Evolutionary conservation across 78 protist genomes (phyloP).

Genomic region (Anaeramoeba flamelloides): DNA sequence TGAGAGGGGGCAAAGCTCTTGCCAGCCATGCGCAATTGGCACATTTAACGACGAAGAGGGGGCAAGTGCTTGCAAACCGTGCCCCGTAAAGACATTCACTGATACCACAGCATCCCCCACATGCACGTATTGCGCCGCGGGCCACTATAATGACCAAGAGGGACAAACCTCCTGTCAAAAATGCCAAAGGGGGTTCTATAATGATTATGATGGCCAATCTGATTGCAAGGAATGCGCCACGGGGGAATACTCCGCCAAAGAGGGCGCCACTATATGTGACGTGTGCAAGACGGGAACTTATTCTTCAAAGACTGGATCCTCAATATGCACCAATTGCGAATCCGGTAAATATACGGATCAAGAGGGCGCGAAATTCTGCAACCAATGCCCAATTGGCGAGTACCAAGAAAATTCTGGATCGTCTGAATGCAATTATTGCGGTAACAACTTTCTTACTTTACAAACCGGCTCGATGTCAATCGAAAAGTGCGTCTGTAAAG

Average conservation of each 20-base stretch:
- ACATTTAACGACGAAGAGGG: background rate
- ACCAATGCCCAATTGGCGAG: no score
- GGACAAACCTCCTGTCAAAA: no score
- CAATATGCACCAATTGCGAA: background rate
- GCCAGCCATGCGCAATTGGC: background rate
- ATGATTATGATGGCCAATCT: no score
- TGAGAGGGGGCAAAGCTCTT: background rate
- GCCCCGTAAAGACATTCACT: background rate
- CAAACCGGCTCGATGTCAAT: background rate
- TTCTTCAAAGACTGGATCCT: background rate
- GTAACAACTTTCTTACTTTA: no score
- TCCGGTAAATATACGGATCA: no score
- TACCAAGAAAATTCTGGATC: no score
- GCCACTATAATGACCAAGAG: background rate
- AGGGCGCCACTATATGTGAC: background rate
- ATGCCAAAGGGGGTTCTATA: no score
- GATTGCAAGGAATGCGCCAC: no score
- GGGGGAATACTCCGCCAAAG: no score
- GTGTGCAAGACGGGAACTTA: background rate
- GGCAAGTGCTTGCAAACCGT: background rate
- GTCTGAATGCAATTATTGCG: no score
- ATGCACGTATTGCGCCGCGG: background rate
- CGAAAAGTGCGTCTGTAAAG: background rate
- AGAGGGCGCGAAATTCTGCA: no score
- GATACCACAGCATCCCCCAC: background rate